These are phyloP conservation scores for Phialocephala sp. DNA, from an alignment of 2,329 filamentous ascomycete genomes.

Conservation along the genomic window DNA sequence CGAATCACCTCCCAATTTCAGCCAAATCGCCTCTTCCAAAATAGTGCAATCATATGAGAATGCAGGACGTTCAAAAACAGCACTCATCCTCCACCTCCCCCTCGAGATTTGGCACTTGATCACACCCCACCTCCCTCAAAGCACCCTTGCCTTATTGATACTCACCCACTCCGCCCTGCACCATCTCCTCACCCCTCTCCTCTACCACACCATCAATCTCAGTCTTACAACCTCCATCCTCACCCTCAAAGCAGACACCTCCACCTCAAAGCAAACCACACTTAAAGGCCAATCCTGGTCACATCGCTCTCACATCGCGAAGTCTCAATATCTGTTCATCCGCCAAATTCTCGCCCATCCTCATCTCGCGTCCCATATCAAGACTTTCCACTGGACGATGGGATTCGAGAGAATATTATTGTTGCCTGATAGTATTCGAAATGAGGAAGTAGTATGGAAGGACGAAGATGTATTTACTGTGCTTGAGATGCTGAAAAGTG, in stretches of 20 bases:
- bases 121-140: neutral
- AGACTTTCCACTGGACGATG: neutral
- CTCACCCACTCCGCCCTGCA: neutral
- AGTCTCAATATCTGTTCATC: constrained; percentile 2
- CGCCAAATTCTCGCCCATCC: constrained; percentile 1
- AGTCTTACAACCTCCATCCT: neutral
- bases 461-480: neutral
- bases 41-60: neutral
- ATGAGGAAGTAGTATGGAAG: neutral
- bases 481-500: neutral
- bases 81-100: constrained; percentile 1
- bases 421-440: neutral
- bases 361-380: neutral
- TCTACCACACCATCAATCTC: constrained; percentile 6
- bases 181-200: neutral
- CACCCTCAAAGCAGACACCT: neutral
- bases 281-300: neutral
- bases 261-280: too few species aligned
- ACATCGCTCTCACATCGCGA: neutral
- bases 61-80: neutral
- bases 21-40: neutral
- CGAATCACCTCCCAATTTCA: neutral
- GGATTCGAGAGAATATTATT: constrained; percentile 8
- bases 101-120: constrained; percentile 3
- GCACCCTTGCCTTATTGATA: neutral